phyloP scores from a whole-genome alignment of 2,329 filamentous ascomycete species.

The Cercospora citrullina region DNA sequence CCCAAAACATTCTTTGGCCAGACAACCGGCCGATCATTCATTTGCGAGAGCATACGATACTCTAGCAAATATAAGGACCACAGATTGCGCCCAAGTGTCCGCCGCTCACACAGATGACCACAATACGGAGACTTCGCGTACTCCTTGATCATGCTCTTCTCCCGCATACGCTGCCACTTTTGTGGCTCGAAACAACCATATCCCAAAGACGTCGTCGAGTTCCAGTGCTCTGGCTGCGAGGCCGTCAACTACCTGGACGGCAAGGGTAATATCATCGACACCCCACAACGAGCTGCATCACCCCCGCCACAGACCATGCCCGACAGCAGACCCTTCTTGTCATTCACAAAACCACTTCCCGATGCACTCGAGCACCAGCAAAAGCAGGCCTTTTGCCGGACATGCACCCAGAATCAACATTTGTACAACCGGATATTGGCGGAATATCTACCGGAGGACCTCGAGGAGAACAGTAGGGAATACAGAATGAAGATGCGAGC shows the following conservation, averaged over 20 bases:
- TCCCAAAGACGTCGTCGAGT: slow-evolving; percentile 63
- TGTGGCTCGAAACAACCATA: slow-evolving; percentile 69
- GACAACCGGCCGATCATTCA: slow-evolving; percentile 6
- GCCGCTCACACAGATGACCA: neutral
- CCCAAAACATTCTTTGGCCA: slow-evolving; percentile 7
- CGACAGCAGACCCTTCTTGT: slow-evolving; percentile 15
- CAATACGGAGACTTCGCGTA: neutral
- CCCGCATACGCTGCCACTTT: slow-evolving; percentile 67
- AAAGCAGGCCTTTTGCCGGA: slow-evolving; percentile 65
- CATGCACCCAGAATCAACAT: slow-evolving; percentile 85
- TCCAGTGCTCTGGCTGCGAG: slow-evolving; percentile 76
- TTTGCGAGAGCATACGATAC: neutral
- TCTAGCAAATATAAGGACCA: neutral
- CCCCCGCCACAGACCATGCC: slow-evolving; percentile 11
- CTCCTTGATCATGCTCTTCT: slow-evolving; percentile 23
- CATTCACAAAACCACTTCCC: slow-evolving; percentile 28
- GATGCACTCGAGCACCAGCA: slow-evolving; percentile 40
- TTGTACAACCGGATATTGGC: slow-evolving; percentile 74
- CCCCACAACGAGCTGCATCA: slow-evolving; percentile 59
- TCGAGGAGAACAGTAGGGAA: slow-evolving; percentile 59
- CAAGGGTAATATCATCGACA: slow-evolving; percentile 88
- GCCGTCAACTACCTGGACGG: slow-evolving; percentile 87
- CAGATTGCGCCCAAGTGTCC: neutral
- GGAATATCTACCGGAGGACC: slow-evolving; percentile 68
- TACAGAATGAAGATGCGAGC: slow-evolving; percentile 68